Evolutionary conservation across 2,329 filamentous ascomycete genomes (phyloP), one percentile per base, ranked within the genome.

Genomic region (Aspergillus oerlinghausenensis): DNA sequence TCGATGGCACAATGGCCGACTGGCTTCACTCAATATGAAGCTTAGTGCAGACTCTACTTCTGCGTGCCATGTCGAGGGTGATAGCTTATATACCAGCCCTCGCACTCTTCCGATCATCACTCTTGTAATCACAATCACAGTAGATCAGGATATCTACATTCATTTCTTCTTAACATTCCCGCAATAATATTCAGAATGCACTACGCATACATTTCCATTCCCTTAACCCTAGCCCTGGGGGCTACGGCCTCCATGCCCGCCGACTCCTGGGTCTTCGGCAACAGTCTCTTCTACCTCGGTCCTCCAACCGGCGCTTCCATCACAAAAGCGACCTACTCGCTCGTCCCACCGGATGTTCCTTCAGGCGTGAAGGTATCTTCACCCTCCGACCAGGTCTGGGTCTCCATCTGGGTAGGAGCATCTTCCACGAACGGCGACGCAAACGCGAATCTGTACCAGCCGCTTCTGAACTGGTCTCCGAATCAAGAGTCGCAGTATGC

Each of bases 291-390:
- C 58, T 63, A 63, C 51, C 55, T 58, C 26, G 61, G 61, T 2
- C 61, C 61, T 28, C 56, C 60, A 1, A 56, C 60, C 3, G 56
- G 55, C 45, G 52, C 60, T n/a, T 52, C 55, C 49, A 63, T 63
- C 35, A 60, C 58, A 49, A 63, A 59, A 49, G 61, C 61, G 1
- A 63, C 61, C 25, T 62, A 60, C 45, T 63, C 61, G 14, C 55
- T 63, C 5, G 38, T 59, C 6, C 57, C 61, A 6, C 61, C 61
- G 1, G 29, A 54, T 5, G 61, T 60, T 9, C 61, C 61, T 1
- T 48, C 51, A 4, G 49, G 40, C 8, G 47, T 43, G 5, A 55
- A 48, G 3, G 58, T 55, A 1, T 50, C 55, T 14, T 42, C 57
- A 21, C 2, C 51, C 7, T 35, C 23, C 19, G 61, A 63, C 9